Conservation (phyloP, 495 filamentous ascomycete genomes). For the Podospora appendiculata region DNA sequence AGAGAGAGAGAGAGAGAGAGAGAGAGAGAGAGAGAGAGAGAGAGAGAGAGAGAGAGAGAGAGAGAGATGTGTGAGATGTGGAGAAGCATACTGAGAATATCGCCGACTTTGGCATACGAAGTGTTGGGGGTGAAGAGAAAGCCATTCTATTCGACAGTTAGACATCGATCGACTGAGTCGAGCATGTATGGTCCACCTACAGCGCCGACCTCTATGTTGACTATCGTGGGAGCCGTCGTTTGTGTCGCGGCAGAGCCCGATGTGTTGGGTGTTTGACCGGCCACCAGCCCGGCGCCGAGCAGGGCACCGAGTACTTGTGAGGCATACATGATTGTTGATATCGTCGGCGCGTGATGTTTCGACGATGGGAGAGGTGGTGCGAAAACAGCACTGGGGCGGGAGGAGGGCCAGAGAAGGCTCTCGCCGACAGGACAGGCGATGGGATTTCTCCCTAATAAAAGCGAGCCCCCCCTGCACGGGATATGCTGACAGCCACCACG, state of each 20-base stretch:
- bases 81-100: conserved; percentile 27
- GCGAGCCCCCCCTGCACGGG: neutral
- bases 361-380: neutral
- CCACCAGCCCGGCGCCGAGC: conserved; percentile 1
- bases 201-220: conserved; percentile 15
- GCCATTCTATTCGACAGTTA: conserved; percentile 15
- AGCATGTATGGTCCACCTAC: conserved; percentile 10
- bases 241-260: conserved; percentile 4
- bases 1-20: no score
- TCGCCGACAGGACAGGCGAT: neutral
- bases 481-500: no score
- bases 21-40: no score
- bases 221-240: neutral
- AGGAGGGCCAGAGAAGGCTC: neutral
- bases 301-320: neutral
- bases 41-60: no score
- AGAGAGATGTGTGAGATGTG: no score
- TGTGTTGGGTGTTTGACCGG: neutral
- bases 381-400: neutral
- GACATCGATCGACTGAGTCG: neutral
- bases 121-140: conserved; percentile 27
- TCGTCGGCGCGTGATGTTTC: neutral
- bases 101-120: conserved; percentile 25
- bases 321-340: conserved; percentile 8
- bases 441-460: conserved; percentile 1